Conservation (phyloP, 2,329 filamentous ascomycete genomes). For the Chaetomiaceae sp. region DNA sequence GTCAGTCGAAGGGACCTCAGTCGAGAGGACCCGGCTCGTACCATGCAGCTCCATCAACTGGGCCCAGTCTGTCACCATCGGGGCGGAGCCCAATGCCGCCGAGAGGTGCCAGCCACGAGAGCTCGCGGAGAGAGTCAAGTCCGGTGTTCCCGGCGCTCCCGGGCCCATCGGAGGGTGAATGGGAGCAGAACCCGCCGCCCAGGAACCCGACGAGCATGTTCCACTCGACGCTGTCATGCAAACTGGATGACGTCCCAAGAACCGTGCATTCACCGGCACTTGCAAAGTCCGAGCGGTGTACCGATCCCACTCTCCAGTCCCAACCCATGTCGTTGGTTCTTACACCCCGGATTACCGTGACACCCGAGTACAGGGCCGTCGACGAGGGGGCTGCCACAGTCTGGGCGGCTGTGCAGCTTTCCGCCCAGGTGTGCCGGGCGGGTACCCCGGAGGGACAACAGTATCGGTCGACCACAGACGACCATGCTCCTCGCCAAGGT, state of each 20-base stretch:
- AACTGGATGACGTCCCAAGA: background rate
- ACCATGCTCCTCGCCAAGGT: conserved; percentile 16
- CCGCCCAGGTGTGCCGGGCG: conserved; percentile 35
- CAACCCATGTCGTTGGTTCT: conserved; percentile 30
- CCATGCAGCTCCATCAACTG: background rate
- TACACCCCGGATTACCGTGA: conserved; percentile 42
- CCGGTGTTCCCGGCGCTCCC: background rate
- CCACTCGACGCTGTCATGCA: background rate
- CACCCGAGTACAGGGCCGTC: conserved; percentile 38
- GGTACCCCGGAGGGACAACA: conserved; percentile 14
- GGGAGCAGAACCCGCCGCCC: background rate
- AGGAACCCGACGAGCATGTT: conserved; percentile 13
- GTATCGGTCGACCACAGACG: background rate
- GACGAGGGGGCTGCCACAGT: conserved; percentile 34
- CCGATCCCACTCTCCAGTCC: background rate
- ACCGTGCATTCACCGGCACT: background rate
- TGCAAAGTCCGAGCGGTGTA: background rate
- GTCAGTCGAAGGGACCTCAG: background rate
- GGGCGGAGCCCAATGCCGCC: background rate
- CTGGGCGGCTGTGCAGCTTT: conserved; percentile 50
- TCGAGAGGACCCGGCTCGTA: too few species aligned
- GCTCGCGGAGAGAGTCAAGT: background rate
- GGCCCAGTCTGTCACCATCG: background rate
- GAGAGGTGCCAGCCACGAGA: background rate
- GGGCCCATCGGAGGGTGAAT: background rate